Base-by-base conservation (phyloP, 2,329 filamentous ascomycete genomes). In the Monosporascus sp. region DNA sequence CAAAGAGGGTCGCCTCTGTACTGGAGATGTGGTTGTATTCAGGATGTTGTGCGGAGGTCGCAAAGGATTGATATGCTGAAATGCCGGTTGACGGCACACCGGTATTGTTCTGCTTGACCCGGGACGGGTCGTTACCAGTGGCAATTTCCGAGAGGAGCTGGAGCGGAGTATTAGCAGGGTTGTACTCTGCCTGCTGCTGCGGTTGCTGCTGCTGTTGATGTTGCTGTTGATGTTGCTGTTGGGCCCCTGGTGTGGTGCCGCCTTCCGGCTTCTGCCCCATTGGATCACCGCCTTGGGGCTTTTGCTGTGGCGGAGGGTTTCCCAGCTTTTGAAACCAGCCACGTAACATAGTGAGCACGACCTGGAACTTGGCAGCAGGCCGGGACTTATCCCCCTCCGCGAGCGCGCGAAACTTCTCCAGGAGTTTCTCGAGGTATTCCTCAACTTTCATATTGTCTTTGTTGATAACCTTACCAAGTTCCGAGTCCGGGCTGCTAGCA, bases 401-500 rank as follows among this genome's bases (percentile, higher is more conserved):
- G 0, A 84, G 78, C 39, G 79, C 76, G 53, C 79, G 77, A 61
- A 93, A 87, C 60, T 86, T 84, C 1, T 83, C 78, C 1, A 90
- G 80, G 20, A 92, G 74, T n/a, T 76, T 77, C 57, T 89, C 84
- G 3, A 95, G 75, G 64, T 90, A 87, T 51, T 81, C 74, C 57
- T 77, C 75, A 18, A 83, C 79, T 55, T 84, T 83, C 71, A 93
- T 79, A 58, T 85, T 78, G 51, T 85, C 79, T 57, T 82, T 82
- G 58, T 84, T 78, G 57, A 93, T 85, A 18, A 91, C 79, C 54
- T 81, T 80, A n/a, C 83, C 84, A 1, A 92, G 77, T 59, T 86
- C 84, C 17, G 82, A 85, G 41, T 80, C 78, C 1, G 84, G 80
- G 15, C 80, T 78, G 2, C 81, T 80, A 3, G 85, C 83, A 8